Conservation (phyloP, 805 yeast genomes). For the Candida odintsovae region DNA sequence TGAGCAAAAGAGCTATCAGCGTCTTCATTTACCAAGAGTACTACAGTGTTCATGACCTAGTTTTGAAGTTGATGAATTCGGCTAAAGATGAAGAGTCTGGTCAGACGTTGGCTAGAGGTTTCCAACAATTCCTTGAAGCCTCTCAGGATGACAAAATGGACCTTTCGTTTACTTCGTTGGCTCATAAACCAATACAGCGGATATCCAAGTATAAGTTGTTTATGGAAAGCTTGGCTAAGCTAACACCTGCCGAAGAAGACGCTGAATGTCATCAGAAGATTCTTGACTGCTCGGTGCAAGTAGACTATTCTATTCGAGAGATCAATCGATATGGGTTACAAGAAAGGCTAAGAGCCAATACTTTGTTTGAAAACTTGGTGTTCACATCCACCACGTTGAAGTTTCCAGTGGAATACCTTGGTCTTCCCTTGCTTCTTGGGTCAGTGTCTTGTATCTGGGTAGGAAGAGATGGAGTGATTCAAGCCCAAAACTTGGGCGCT, state of each 20-base stretch:
- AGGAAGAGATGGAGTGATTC: constrained; percentile 12
- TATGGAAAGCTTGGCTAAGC: constrained; percentile 35
- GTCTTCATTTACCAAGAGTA: constrained; percentile 30
- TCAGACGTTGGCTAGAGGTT: constrained; percentile 22
- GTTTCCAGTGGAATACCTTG: constrained; percentile 42
- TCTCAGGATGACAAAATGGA: constrained; percentile 38
- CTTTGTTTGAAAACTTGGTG: constrained; percentile 12
- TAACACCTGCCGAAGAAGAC: constrained; percentile 20
- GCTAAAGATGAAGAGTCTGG: constrained; percentile 22
- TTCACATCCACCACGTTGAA: constrained; percentile 12
- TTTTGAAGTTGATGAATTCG: constrained; percentile 28
- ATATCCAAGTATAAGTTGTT: constrained; percentile 45
- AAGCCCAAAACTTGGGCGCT: constrained; percentile 26
- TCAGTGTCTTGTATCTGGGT: constrained; percentile 37
- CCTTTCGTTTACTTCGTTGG: constrained; percentile 45
- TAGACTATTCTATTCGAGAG: constrained; percentile 22
- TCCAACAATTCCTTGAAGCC: constrained; percentile 34
- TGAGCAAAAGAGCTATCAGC: constrained; percentile 21
- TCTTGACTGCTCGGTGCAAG: constrained; percentile 9
- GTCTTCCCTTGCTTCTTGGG: constrained; percentile 39
- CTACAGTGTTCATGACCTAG: constrained; percentile 28
- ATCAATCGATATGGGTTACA: constrained; percentile 26
- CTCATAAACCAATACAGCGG: constrained; percentile 49
- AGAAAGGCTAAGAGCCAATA: constrained; percentile 16
- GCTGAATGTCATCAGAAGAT: constrained; percentile 13